These are phyloP conservation scores for Boletus pseudopeckii DNA, from an alignment of 768 basidiomycete species.

Conservation along the genomic window DNA sequence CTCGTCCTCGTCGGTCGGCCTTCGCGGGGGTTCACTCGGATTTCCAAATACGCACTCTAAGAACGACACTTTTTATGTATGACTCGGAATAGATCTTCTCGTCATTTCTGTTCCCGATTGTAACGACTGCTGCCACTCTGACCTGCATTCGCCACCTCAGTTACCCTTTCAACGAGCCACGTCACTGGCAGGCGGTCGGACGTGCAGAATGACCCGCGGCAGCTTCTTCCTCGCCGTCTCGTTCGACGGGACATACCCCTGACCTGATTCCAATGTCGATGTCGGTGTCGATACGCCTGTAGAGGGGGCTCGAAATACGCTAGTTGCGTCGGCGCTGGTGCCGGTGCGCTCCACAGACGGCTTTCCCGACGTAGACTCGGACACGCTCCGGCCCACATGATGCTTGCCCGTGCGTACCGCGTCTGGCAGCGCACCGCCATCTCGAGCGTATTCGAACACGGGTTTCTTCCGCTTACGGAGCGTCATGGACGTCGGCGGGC, in stretches of 20 bases:
- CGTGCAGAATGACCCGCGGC: constrained; percentile 53
- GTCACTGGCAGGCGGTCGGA: constrained; percentile 40
- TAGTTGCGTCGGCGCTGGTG: background rate
- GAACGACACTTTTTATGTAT: no score
- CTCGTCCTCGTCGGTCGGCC: no score
- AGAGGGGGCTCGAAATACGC: background rate
- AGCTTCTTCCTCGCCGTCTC: constrained; percentile 45
- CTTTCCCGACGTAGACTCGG: background rate
- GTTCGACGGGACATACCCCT: no score
- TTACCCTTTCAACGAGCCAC: no score
- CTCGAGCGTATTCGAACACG: background rate
- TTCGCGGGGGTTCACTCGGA: no score
- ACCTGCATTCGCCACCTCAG: background rate
- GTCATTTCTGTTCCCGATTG: no score
- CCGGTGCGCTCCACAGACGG: background rate
- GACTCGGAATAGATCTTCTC: no score
- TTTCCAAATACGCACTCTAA: no score
- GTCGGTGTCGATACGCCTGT: no score
- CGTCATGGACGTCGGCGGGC: constrained; percentile 40
- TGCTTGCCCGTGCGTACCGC: background rate
- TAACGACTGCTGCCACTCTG: no score
- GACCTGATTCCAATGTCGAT: background rate
- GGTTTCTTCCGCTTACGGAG: constrained; percentile 48
- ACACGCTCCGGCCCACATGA: background rate
- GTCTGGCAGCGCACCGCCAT: background rate